Evolutionary conservation across 1,139 yeast species (phyloP).

Genomic region (Hemisphaericaspora lyxosophila): DNA sequence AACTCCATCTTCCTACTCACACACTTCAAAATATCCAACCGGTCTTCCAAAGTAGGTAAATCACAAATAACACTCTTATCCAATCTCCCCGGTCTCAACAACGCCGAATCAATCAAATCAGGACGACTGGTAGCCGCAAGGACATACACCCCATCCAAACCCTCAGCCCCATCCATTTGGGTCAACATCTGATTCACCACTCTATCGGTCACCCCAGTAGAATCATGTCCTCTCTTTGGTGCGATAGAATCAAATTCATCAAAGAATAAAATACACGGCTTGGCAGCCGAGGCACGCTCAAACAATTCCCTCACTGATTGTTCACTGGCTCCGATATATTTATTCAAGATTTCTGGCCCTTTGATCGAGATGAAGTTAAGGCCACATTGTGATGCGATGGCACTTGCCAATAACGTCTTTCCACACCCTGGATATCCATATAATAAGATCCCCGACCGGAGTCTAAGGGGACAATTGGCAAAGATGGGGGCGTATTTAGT

Average conservation of each 20-base stretch:
- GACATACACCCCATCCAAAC: slow-evolving; percentile 93
- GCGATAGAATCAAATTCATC: slow-evolving; percentile 98
- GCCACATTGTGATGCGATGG: slow-evolving; percentile 94
- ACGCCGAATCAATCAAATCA: slow-evolving; percentile 91
- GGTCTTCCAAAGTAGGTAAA: slow-evolving; percentile 70
- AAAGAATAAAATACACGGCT: slow-evolving; percentile 90
- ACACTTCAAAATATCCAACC: slow-evolving; percentile 70
- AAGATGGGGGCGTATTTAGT: slow-evolving; percentile 94
- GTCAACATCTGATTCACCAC: slow-evolving; percentile 96
- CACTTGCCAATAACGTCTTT: slow-evolving; percentile 87
- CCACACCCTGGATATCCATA: slow-evolving; percentile 99
- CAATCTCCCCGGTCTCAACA: slow-evolving; percentile 91
- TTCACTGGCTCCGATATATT: slow-evolving; percentile 97
- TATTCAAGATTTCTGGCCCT: slow-evolving; percentile 94
- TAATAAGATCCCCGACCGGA: slow-evolving; percentile 84
- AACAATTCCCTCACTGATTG: slow-evolving; percentile 91
- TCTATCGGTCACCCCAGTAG: slow-evolving; percentile 96
- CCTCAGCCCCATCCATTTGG: slow-evolving; percentile 99
- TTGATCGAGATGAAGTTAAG: slow-evolving; percentile 89
- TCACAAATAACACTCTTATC: slow-evolving; percentile 91
- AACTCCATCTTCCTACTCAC: slow-evolving; percentile 59
- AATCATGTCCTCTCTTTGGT: slow-evolving; percentile 96
- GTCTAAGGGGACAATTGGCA: slow-evolving; percentile 78
- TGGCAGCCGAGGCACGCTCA: slow-evolving; percentile 91
- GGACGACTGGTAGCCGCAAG: slow-evolving; percentile 96